Percentiles rank a stretch among this genome's conserved stretches.
These are phyloP conservation scores for Polyporus tsugae DNA, from an alignment of 1,284 basidiomycete genomes.

Conservation along the genomic window DNA sequence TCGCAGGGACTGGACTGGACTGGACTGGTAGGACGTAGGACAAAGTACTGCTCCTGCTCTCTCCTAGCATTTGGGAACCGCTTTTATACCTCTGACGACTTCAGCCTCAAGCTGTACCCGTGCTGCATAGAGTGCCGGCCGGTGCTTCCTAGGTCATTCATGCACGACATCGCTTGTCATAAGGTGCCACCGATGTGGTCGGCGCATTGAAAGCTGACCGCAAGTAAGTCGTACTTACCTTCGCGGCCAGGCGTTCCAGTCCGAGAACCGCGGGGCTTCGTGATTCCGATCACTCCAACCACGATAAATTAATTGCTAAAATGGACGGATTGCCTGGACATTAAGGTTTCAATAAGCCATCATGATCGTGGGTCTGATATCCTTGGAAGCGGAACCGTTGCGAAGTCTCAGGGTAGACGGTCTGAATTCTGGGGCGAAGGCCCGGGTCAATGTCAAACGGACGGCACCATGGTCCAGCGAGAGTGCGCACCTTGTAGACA, in stretches of 20 bases:
- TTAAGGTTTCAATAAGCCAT: too few species aligned
- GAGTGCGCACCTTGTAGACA: too few species aligned
- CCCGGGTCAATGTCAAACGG: too few species aligned
- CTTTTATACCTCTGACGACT: background rate
- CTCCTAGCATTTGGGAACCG: background rate
- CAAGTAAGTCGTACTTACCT: background rate
- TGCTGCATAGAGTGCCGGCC: background rate
- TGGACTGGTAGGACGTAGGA: background rate
- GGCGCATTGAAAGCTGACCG: background rate
- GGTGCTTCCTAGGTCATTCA: background rate
- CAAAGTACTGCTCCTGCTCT: background rate
- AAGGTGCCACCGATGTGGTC: background rate
- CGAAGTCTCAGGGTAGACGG: too few species aligned
- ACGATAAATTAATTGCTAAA: background rate
- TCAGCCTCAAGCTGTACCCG: background rate
- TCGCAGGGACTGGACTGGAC: background rate
- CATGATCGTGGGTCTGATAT: background rate
- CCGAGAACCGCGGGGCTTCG: background rate
- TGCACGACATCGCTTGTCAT: background rate
- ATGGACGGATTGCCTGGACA: background rate
- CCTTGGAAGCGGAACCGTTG: background rate
- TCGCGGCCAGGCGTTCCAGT: background rate
- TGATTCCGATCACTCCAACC: background rate
- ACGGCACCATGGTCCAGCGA: too few species aligned
- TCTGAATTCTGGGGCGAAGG: too few species aligned